Conservation (phyloP, 2,329 filamentous ascomycete species). For the Periconia sp. region DNA sequence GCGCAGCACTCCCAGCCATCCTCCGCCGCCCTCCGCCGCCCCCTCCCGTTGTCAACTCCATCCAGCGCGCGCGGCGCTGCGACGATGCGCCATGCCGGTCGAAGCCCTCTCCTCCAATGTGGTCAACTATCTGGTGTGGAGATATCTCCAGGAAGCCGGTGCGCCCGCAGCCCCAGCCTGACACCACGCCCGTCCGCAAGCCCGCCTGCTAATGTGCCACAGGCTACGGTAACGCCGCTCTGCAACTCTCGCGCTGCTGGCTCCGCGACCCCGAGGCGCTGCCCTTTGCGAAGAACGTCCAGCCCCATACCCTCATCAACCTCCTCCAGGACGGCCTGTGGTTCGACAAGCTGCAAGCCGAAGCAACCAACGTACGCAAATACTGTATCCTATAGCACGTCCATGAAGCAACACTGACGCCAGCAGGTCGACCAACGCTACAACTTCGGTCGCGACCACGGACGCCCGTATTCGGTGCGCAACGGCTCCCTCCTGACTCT, state of each 20-base stretch:
- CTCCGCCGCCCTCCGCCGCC: conserved; percentile 3
- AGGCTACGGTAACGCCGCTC: conserved; percentile 65
- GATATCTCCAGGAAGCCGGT: conserved; percentile 56
- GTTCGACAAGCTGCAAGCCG: conserved; percentile 52
- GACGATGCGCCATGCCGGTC: conserved; percentile 50
- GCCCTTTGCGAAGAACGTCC: conserved; percentile 66
- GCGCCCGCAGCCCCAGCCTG: conserved; percentile 5
- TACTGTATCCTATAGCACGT: neutral
- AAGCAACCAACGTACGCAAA: conserved; percentile 40
- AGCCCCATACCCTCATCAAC: conserved; percentile 64
- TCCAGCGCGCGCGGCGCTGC: conserved; percentile 20
- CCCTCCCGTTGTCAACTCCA: neutral
- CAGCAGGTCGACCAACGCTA: conserved; percentile 40
- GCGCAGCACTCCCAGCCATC: neutral
- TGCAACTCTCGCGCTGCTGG: conserved; percentile 68
- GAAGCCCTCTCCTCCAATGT: conserved; percentile 63
- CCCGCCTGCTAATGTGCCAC: conserved; percentile 15
- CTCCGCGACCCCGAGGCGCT: conserved; percentile 65
- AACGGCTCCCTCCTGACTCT: conserved; percentile 44
- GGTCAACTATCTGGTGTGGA: conserved; percentile 73
- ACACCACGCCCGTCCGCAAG: neutral
- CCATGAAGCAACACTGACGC: conserved; percentile 21
- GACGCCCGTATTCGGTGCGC: conserved; percentile 45
- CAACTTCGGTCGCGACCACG: conserved; percentile 47
- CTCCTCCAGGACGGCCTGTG: conserved; percentile 68